phyloP scores from a whole-genome alignment of 306 rosid genomes.

The Acacia confusa region DNA sequence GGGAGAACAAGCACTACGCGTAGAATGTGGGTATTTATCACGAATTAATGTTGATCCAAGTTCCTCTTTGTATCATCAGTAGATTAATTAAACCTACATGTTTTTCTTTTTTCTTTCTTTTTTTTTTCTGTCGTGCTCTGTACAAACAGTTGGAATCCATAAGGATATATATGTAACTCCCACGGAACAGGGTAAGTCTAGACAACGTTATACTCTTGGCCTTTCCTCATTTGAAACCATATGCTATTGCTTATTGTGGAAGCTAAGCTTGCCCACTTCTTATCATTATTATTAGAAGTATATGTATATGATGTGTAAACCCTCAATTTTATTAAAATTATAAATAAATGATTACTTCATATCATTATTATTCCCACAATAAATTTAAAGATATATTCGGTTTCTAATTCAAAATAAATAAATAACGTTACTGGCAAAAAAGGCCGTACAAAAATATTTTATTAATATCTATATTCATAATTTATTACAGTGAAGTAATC shows the following conservation, averaged over 20 bases:
- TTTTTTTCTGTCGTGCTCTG: slow-evolving; percentile 8
- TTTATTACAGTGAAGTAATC: too few species aligned
- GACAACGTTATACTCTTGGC: slow-evolving; percentile 25
- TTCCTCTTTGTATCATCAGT: background rate
- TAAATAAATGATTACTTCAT: too few species aligned
- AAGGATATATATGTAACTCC: too few species aligned
- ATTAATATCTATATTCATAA: too few species aligned
- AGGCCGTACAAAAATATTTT: too few species aligned
- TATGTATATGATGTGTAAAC: background rate
- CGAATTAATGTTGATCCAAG: background rate
- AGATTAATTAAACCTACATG: background rate
- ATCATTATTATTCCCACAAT: too few species aligned
- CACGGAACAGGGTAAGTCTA: slow-evolving; percentile 40
- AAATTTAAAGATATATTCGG: too few species aligned
- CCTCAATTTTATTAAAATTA: too few species aligned
- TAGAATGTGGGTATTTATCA: slow-evolving; percentile 3
- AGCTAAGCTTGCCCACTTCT: slow-evolving; percentile 43
- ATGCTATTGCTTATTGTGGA: background rate
- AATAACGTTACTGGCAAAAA: too few species aligned
- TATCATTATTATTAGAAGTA: slow-evolving; percentile 29
- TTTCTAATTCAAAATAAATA: too few species aligned
- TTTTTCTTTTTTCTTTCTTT: background rate
- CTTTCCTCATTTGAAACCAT: slow-evolving; percentile 42
- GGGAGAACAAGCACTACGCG: background rate
- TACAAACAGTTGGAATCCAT: too few species aligned